A percentile compares a stretch with the other conserved stretches of the same genome.
Evolutionary conservation across 371 early-diverging fungal genomes (phyloP).

Genomic region (Nematocida parisii): DNA sequence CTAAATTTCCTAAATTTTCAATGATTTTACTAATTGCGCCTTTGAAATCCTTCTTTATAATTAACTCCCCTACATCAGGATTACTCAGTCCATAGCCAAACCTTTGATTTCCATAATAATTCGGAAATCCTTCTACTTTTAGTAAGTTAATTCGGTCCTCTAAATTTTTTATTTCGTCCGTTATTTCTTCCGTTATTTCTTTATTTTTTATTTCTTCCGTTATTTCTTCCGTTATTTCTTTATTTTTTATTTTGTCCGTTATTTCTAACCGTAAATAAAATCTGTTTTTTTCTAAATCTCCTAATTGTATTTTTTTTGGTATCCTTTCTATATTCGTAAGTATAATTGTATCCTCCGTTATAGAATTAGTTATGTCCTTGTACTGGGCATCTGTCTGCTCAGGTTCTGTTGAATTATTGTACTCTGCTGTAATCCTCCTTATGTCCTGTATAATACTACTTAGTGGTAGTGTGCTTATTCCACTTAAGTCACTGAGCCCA

Average conservation of each 20-base stretch:
- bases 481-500: background rate
- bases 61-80: conserved; percentile 78
- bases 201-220: too few relatives aligned
- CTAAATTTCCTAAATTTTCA: conserved; percentile 11
- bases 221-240: too few relatives aligned
- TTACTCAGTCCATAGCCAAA: conserved; percentile 86
- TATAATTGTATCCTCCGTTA: background rate
- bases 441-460: background rate
- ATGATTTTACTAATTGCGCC: conserved; percentile 64
- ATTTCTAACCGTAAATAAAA: conserved; percentile 38
- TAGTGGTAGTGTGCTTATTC: background rate
- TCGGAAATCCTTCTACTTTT: conserved; percentile 74
- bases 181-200: too few relatives aligned
- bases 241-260: too few relatives aligned
- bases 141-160: background rate
- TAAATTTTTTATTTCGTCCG: background rate
- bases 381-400: background rate
- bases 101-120: conserved; percentile 96
- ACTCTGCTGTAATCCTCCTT: background rate
- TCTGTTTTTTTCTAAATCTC: conserved; percentile 36
- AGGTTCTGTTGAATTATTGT: background rate
- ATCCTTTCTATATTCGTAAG: conserved; percentile 30
- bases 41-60: conserved; percentile 76
- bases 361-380: background rate
- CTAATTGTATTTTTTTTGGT: background rate